A percentile compares a stretch with the other conserved stretches of the same genome.
Evolutionary conservation across 305 asterid species (phyloP).

Genomic region (Fraxinus velutina): DNA sequence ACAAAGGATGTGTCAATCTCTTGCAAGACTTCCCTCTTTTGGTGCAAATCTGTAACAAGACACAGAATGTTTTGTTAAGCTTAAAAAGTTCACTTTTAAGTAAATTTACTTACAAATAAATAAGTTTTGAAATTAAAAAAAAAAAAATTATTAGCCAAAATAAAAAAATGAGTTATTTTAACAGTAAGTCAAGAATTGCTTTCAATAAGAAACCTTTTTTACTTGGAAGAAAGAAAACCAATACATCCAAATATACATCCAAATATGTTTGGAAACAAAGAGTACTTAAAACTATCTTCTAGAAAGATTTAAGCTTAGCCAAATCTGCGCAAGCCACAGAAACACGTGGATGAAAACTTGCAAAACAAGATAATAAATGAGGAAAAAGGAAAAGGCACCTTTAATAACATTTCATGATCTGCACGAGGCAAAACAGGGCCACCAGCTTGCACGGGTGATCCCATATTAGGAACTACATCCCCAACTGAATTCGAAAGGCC

Average conservation of each 20-base stretch:
- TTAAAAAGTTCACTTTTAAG: neutral
- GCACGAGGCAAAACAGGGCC: constrained; percentile 71
- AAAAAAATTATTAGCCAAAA: neutral
- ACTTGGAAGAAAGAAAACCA: neutral
- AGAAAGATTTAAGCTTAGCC: neutral
- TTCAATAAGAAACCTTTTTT: neutral
- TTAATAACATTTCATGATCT: constrained; percentile 74
- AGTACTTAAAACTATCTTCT: neutral
- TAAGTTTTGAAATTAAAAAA: neutral
- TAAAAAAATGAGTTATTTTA: neutral
- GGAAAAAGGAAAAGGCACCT: constrained; percentile 42
- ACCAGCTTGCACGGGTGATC: constrained; percentile 82
- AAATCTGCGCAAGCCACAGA: neutral
- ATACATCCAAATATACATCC: neutral
- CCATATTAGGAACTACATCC: constrained; percentile 72
- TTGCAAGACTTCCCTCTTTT: neutral
- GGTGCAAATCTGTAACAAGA: neutral
- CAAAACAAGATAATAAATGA: neutral
- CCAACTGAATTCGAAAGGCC: constrained; percentile 80
- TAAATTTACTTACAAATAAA: neutral
- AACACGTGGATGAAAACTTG: neutral
- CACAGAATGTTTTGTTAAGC: neutral
- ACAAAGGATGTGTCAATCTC: neutral
- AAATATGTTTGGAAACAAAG: neutral
- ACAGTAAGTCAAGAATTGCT: neutral